Percentiles rank a stretch among this genome's conserved stretches.
phyloP scores from a whole-genome alignment of 2,329 filamentous ascomycete genomes.

The Leptodontidium sp. region DNA sequence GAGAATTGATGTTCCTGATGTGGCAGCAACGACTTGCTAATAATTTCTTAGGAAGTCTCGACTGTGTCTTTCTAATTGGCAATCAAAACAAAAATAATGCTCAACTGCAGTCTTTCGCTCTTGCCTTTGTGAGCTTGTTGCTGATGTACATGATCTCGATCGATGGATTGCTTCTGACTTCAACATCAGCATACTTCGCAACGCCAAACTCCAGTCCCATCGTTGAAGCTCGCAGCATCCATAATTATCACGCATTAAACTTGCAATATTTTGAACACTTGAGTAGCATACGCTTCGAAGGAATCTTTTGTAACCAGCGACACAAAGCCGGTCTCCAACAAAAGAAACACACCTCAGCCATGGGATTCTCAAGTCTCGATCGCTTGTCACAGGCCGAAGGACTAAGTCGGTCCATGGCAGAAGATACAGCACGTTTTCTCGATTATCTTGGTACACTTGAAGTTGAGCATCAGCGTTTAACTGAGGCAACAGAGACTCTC shows the following conservation, averaged over 20 bases:
- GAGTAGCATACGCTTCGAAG: too few species aligned
- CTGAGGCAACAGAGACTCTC: constrained; percentile 2
- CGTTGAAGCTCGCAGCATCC: too few species aligned
- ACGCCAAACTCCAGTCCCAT: too few species aligned
- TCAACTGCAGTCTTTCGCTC: not conserved
- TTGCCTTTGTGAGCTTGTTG: not conserved
- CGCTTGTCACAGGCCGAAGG: not conserved
- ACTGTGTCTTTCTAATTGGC: not conserved
- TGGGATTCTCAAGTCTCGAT: not conserved
- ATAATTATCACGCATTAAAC: too few species aligned
- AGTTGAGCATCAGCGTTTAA: not conserved
- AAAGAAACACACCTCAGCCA: not conserved
- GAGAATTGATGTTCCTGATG: not conserved
- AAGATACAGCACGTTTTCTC: not conserved
- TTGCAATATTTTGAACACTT: too few species aligned
- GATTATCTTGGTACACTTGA: constrained; percentile 3
- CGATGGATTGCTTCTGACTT: too few species aligned
- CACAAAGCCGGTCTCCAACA: not conserved
- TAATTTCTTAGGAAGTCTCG: not conserved
- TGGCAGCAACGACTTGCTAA: not conserved
- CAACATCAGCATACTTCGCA: not conserved
- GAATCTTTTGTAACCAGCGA: not conserved
- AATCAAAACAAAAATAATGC: not conserved
- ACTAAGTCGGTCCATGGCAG: not conserved
- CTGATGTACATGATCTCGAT: too few species aligned